A percentile compares a stretch with the other conserved stretches of the same genome.
These are phyloP conservation scores for Priceomyces castillae DNA, from an alignment of 805 yeast species.

Conservation along the genomic window DNA sequence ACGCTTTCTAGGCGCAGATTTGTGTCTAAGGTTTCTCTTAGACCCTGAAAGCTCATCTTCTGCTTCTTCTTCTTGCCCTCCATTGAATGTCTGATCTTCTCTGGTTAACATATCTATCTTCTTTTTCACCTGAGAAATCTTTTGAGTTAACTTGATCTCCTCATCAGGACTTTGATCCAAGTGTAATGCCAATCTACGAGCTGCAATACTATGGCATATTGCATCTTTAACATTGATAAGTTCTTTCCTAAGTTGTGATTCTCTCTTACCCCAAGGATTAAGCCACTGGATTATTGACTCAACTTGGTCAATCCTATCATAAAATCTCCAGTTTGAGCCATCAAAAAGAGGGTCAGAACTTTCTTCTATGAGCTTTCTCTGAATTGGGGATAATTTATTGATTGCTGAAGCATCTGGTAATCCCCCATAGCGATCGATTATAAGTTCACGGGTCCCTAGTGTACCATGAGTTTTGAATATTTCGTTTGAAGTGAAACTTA, in stretches of 20 bases:
- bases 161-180: conserved; percentile 39
- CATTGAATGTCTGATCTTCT: conserved; percentile 7
- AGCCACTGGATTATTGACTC: conserved; percentile 61
- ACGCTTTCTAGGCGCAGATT: conserved; percentile 33
- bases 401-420: conserved; percentile 8
- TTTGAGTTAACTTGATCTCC: conserved; percentile 39
- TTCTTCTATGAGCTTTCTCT: conserved; percentile 70
- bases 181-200: conserved; percentile 56
- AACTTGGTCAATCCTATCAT: conserved; percentile 60
- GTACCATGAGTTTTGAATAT: conserved; percentile 11
- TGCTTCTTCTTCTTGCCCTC: conserved; percentile 14
- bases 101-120: conserved; percentile 16
- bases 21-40: conserved; percentile 31
- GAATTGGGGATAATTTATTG: conserved; percentile 30
- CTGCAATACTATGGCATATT: conserved; percentile 51
- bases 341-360: conserved; percentile 52
- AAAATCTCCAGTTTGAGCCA: conserved; percentile 64
- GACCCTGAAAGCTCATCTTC: conserved; percentile 36
- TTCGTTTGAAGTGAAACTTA: conserved; percentile 24
- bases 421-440: conserved; percentile 21
- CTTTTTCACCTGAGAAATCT: conserved; percentile 33
- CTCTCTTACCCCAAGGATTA: conserved; percentile 73
- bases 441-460: neutral
- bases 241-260: conserved; percentile 63
- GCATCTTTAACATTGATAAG: conserved; percentile 50